Percentiles rank a stretch among this genome's conserved stretches.
phyloP scores from a whole-genome alignment of 1,139 yeast species.

The Scheffersomyces titani region DNA sequence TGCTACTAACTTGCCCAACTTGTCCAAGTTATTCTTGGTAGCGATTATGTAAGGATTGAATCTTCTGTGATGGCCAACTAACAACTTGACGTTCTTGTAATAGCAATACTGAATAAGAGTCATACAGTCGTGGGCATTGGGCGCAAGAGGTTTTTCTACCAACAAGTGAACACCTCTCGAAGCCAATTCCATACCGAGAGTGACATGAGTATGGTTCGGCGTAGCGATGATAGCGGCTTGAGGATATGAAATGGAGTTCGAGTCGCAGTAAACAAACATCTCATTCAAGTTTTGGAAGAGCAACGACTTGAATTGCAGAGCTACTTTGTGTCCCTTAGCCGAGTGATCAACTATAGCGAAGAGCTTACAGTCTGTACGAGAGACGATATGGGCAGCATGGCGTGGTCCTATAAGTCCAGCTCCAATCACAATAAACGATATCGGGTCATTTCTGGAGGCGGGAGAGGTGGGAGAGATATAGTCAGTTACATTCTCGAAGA shows the following conservation, averaged over 20 bases:
- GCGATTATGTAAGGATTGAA: slow-evolving; percentile 44
- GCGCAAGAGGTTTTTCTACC: slow-evolving; percentile 46
- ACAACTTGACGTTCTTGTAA: slow-evolving; percentile 27
- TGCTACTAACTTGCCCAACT: slow-evolving; percentile 35
- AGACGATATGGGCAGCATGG: slow-evolving; percentile 22
- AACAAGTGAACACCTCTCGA: slow-evolving; percentile 36
- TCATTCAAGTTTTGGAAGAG: slow-evolving; percentile 29
- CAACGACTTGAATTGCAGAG: slow-evolving; percentile 23
- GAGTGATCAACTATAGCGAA: slow-evolving; percentile 44
- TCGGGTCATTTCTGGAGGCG: slow-evolving; percentile 2
- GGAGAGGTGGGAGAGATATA: slow-evolving; percentile 3
- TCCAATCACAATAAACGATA: slow-evolving; percentile 20
- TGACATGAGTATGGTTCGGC: slow-evolving; percentile 44
- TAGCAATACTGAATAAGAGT: slow-evolving; percentile 30
- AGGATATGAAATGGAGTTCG: slow-evolving; percentile 26
- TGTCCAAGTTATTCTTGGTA: slow-evolving; percentile 30
- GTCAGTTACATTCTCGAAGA: slow-evolving; percentile 8
- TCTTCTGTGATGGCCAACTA: slow-evolving; percentile 48
- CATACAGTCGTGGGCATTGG: slow-evolving; percentile 36
- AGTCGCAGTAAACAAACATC: slow-evolving; percentile 29
- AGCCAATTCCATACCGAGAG: slow-evolving; percentile 36
- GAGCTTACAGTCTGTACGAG: slow-evolving; percentile 27
- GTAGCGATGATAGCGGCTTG: slow-evolving; percentile 47
- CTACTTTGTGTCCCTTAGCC: slow-evolving; percentile 37
- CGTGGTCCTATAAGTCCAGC: slow-evolving; percentile 28